Evolutionary conservation across 2,329 filamentous ascomycete species (phyloP), one percentile per base, ranked within the genome.

Genomic region (Aureobasidium sp.): DNA sequence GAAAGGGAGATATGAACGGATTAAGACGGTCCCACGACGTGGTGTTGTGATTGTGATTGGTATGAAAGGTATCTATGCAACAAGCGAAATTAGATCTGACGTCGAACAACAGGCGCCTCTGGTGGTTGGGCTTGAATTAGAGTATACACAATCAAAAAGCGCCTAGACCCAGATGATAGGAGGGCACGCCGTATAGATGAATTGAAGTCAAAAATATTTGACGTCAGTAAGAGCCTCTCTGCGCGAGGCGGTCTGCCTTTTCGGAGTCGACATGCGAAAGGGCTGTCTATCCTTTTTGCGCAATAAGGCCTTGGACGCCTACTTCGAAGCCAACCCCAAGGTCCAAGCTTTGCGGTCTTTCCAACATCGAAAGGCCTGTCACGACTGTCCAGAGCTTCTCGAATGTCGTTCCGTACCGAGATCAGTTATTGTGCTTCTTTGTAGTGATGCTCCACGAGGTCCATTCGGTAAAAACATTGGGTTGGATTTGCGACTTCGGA

Each of bases 391-490:
- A 44, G 37, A n/a, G 37, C 27, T 59, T 47, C 43, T 59, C 55
- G 32, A 47, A 59, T 59, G 17, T 59, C 55, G 55, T 43, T 48
- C 55, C 32, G 32, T 48, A 20, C 55, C 55, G 55, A 59, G 37
- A 60, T 59, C 37, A 60, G 15, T 59, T 39, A 27, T 60, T 50
- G 48, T 65, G 62, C 63, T 69, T 71, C 51, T 66, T 67, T 41
- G 66, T 70, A 37, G 69, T 65, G 63, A 73, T 70, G 12, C 66
- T 69, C 77, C 77, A 81, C 63, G 75, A 78, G 57, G 75, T 73
- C 71, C 79, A 81, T 62, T 79, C 74, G 1, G 72, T 77, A 67
- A 81, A 80, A 43, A 81, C 69, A 17, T 70, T 73, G 9, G 74
- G 70, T 56, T 77, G 76, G 5, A 80, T 69, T 62, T 72, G 72